These are phyloP conservation scores for Anethum foeniculum DNA, from an alignment of 140 eudicot genomes.

Conservation along the genomic window DNA sequence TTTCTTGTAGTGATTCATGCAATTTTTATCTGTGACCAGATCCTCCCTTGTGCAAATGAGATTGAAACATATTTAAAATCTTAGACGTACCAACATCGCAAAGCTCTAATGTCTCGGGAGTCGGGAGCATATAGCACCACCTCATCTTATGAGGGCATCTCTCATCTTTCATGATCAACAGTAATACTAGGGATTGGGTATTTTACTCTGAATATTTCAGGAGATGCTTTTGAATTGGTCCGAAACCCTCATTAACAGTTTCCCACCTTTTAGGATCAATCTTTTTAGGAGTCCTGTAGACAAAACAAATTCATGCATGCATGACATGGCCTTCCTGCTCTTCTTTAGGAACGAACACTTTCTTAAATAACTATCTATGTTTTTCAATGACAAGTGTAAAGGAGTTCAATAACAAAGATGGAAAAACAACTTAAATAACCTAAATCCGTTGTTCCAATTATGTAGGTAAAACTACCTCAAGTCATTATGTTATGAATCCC, in stretches of 20 bases:
- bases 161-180: slow-evolving; percentile 60
- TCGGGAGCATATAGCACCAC: slow-evolving; percentile 18
- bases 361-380: not conserved
- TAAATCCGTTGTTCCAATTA: not conserved
- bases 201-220: slow-evolving; percentile 63
- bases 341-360: not conserved
- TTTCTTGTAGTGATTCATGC: too few relatives aligned
- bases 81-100: slow-evolving; percentile 67
- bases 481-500: not conserved
- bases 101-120: slow-evolving; percentile 54
- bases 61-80: slow-evolving; percentile 40
- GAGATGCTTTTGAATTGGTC: slow-evolving; percentile 66
- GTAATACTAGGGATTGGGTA: slow-evolving; percentile 74
- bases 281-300: slow-evolving; percentile 66
- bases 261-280: slow-evolving; percentile 94
- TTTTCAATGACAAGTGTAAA: not conserved
- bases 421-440: not conserved
- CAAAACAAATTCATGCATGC: not conserved
- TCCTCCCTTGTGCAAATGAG: slow-evolving; percentile 28
- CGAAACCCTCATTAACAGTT: slow-evolving; percentile 72
- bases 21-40: slow-evolving; percentile 19
- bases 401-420: not conserved
- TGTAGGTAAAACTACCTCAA: not conserved
- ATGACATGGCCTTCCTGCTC: not conserved
- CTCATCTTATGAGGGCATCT: slow-evolving; percentile 26